Evolutionary conservation across 768 basidiomycete species (phyloP).

Genomic region (Panellus pusillus): DNA sequence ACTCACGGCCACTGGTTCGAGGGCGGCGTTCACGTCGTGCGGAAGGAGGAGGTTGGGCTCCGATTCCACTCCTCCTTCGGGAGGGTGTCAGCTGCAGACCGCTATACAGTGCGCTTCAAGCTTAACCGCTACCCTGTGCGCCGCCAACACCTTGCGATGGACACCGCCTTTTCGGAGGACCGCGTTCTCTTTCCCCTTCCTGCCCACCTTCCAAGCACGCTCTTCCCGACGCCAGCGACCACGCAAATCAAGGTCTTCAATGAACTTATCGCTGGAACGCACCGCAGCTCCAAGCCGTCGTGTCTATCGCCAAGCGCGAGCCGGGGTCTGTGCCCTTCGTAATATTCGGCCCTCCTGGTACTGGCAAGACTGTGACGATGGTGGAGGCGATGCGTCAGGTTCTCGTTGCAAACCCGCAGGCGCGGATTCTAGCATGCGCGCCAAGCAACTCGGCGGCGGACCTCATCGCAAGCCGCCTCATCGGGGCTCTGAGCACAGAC

Average conservation of each 20-base stretch:
- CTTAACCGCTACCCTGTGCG: constrained; percentile 56
- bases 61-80: constrained; percentile 48
- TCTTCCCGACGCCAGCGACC: constrained; percentile 14
- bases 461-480: constrained; percentile 50
- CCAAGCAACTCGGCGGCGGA: constrained; percentile 72
- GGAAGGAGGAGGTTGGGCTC: constrained; percentile 49
- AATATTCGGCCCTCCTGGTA: constrained; percentile 68
- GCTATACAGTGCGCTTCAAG: constrained; percentile 55
- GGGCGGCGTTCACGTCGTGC: constrained; percentile 57
- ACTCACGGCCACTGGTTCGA: constrained; percentile 51
- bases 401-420: constrained; percentile 37
- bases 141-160: constrained; percentile 61
- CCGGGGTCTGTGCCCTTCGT: constrained; percentile 55
- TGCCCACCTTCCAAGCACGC: constrained; percentile 26
- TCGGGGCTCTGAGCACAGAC: constrained; percentile 26
- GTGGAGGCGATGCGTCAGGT: constrained; percentile 65
- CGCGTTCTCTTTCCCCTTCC: constrained; percentile 51
- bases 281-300: constrained; percentile 50
- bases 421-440: constrained; percentile 60
- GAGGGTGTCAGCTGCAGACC: constrained; percentile 32
- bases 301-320: constrained; percentile 41
- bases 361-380: constrained; percentile 67
- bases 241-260: constrained; percentile 36
- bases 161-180: constrained; percentile 41
- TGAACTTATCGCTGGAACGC: constrained; percentile 43